Percentiles rank a stretch among this genome's conserved stretches.
These are phyloP conservation scores for Tolypocladium endophyticum DNA, from an alignment of 2,329 filamentous ascomycete genomes.

Conservation along the genomic window DNA sequence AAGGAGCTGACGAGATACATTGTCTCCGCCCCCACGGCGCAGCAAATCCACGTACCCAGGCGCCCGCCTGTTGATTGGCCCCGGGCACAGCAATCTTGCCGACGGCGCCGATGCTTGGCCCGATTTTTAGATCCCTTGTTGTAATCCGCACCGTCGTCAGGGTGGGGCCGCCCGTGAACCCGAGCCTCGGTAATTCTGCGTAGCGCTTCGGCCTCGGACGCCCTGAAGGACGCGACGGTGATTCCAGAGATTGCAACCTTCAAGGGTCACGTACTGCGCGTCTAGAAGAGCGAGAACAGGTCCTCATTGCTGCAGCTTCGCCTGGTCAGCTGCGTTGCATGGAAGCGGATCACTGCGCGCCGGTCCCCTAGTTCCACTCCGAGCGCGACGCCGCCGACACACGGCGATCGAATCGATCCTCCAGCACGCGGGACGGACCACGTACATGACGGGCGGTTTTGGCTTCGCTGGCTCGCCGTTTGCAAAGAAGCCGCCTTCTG, in stretches of 20 bases:
- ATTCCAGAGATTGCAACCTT: not conserved
- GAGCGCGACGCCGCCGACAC: not conserved
- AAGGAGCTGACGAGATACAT: not conserved
- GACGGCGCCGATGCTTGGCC: not conserved
- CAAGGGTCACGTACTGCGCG: not conserved
- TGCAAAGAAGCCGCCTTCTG: not conserved
- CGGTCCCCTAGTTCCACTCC: not conserved
- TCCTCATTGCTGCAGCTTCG: not conserved
- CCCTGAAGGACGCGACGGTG: not conserved
- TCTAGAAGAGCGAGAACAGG: not conserved
- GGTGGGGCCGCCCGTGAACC: not conserved
- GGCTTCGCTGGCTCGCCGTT: not conserved
- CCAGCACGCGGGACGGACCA: not conserved
- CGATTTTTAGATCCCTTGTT: not conserved
- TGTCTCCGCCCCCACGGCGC: not conserved
- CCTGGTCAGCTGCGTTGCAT: not conserved
- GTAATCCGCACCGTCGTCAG: not conserved
- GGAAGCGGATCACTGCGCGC: not conserved
- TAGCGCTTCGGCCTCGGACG: not conserved
- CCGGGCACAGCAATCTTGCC: not conserved
- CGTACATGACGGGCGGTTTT: not conserved
- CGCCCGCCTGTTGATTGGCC: not conserved
- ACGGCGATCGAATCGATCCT: not conserved
- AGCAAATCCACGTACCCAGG: not conserved
- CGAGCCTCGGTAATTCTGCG: slow-evolving; percentile 2